phyloP scores from a whole-genome alignment of 306 rosid genomes.

The Prunus campanulata region DNA sequence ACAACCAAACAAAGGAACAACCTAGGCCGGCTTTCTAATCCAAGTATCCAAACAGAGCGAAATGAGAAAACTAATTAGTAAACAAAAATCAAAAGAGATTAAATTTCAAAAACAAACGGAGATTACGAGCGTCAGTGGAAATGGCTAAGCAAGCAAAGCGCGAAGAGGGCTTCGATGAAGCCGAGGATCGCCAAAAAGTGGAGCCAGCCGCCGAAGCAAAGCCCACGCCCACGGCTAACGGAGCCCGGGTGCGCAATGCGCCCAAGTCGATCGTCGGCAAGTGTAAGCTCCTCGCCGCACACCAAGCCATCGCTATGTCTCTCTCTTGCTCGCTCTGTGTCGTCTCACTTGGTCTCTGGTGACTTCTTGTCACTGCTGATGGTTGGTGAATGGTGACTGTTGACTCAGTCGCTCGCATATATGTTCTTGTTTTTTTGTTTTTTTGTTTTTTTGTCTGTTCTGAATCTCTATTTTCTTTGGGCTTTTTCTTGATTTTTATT shows the following conservation, averaged over 20 bases:
- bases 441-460: too few relatives aligned
- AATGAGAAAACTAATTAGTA: background rate
- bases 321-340: slow-evolving; percentile 8
- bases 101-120: background rate
- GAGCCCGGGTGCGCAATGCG: slow-evolving; percentile 38
- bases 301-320: slow-evolving; percentile 65
- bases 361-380: background rate
- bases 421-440: background rate
- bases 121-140: slow-evolving; percentile 55
- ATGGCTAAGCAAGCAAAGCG: slow-evolving; percentile 69
- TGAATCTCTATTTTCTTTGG: too few relatives aligned
- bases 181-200: slow-evolving; percentile 50
- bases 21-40: background rate
- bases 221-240: slow-evolving; percentile 55
- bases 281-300: slow-evolving; percentile 53
- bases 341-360: background rate
- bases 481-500: background rate
- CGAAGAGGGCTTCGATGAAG: slow-evolving; percentile 44
- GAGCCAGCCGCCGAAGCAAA: slow-evolving; percentile 55
- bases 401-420: background rate
- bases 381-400: background rate
- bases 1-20: background rate
- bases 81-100: background rate
- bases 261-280: slow-evolving; percentile 47
- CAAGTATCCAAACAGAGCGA: background rate